Evolutionary conservation across 106 monocot genomes (phyloP).

Genomic region (Dendrobium chrysotoxum): DNA sequence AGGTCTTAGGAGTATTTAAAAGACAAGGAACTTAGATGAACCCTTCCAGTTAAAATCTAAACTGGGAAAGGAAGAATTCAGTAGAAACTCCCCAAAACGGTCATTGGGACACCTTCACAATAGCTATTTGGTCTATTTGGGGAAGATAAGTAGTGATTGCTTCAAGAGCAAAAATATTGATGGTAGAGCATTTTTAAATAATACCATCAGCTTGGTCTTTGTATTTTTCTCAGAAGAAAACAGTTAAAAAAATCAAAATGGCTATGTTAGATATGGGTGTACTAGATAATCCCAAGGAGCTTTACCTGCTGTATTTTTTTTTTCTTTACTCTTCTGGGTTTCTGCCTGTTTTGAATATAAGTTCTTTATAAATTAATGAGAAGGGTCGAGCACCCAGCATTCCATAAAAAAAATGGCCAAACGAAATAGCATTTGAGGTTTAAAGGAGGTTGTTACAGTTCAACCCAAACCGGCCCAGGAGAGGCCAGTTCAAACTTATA

Average conservation of each 20-base stretch:
- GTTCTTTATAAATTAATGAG: background rate
- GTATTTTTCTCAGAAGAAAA: background rate
- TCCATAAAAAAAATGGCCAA: background rate
- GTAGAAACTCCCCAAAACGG: background rate
- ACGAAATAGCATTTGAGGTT: background rate
- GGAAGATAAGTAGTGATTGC: background rate
- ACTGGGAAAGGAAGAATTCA: background rate
- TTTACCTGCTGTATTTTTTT: background rate
- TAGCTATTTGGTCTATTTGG: background rate
- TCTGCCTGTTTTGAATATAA: background rate
- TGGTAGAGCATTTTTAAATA: background rate
- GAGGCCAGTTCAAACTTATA: no score
- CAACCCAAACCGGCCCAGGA: no score
- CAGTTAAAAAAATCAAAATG: no score
- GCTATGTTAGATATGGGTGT: no score
- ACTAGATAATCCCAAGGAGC: background rate
- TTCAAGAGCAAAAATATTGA: background rate
- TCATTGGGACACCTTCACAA: background rate
- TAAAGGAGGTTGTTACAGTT: background rate
- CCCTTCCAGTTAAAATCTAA: background rate
- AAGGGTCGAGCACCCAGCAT: background rate
- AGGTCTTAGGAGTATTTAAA: background rate
- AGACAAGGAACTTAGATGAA: background rate
- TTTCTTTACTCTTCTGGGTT: background rate
- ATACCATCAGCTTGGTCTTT: background rate